These are phyloP conservation scores for Miscanthus sacchariflorus DNA, from an alignment of 202 grass and related monocot species.

Conservation along the genomic window DNA sequence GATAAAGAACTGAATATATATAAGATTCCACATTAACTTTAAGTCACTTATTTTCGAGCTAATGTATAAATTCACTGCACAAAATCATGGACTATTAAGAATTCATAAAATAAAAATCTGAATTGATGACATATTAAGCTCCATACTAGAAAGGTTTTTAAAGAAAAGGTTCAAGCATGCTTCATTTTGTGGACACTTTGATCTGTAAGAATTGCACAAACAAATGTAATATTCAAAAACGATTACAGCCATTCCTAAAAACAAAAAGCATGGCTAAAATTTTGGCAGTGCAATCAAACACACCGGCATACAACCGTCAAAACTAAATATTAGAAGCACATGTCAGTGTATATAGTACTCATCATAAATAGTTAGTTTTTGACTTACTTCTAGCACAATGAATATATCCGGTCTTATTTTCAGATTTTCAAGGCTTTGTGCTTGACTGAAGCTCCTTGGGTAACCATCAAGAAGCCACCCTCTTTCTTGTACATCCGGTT, in stretches of 20 bases:
- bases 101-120: not conserved
- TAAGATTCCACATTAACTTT: not conserved
- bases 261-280: not conserved
- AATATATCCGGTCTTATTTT: constrained; percentile 87
- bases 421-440: constrained; percentile 81
- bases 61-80: constrained; percentile 32
- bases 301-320: not conserved
- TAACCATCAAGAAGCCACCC: constrained; percentile 99
- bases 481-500: constrained; percentile 71
- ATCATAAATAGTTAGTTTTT: constrained; percentile 36
- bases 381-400: constrained; percentile 81
- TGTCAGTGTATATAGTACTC: constrained; percentile 25
- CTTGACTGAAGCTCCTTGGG: constrained; percentile 86
- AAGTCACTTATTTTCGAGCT: constrained; percentile 16
- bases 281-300: not conserved
- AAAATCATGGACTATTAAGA: constrained; percentile 18
- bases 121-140: not conserved
- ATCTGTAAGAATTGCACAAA: constrained; percentile 11
- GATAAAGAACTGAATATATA: not conserved
- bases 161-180: constrained; percentile 7
- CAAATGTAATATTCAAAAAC: not conserved
- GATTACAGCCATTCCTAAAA: constrained; percentile 7
- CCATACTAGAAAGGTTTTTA: constrained; percentile 5
- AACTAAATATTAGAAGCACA: not conserved
- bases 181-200: not conserved